phyloP scores from a whole-genome alignment of 2,329 filamentous ascomycete genomes.

The Botrytis aclada region DNA sequence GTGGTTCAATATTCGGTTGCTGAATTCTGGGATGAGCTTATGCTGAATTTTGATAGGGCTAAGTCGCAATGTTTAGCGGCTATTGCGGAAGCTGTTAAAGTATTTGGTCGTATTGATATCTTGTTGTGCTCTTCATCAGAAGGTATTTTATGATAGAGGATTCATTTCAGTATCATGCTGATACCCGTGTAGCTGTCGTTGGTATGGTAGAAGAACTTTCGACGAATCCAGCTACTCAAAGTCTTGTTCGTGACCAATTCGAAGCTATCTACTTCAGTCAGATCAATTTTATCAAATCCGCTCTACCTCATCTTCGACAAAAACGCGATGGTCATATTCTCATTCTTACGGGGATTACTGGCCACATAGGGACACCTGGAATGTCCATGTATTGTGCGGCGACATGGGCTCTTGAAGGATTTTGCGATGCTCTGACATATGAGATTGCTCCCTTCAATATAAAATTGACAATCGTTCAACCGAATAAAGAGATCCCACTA shows the following conservation, averaged over 20 bases:
- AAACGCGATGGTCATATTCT: constrained; percentile 88
- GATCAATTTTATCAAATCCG: constrained; percentile 91
- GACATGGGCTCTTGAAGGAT: constrained; percentile 93
- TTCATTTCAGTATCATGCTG: not conserved
- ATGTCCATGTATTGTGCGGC: constrained; percentile 88
- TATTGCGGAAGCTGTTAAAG: constrained; percentile 78
- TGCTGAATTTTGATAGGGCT: constrained; percentile 31
- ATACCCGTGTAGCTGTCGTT: constrained; percentile 61
- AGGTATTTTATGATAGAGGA: constrained; percentile 47
- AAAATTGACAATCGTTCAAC: constrained; percentile 93
- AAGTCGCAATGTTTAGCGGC: constrained; percentile 54
- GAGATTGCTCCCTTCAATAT: constrained; percentile 97
- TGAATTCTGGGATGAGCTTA: not conserved
- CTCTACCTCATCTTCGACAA: constrained; percentile 73
- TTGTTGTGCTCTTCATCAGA: constrained; percentile 86
- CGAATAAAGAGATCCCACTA: constrained; percentile 86
- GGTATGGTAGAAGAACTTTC: constrained; percentile 89
- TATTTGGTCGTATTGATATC: constrained; percentile 86
- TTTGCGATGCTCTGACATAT: constrained; percentile 92
- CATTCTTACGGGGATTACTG: constrained; percentile 83
- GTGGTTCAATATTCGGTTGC: not conserved
- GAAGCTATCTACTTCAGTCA: constrained; percentile 94
- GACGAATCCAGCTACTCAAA: constrained; percentile 67
- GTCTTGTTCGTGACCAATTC: constrained; percentile 85
- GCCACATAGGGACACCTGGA: constrained; percentile 88